Percentiles rank a stretch among this genome's conserved stretches.
Conservation (phyloP, 2,329 filamentous ascomycete species). For the Hypoxylon sp. region DNA sequence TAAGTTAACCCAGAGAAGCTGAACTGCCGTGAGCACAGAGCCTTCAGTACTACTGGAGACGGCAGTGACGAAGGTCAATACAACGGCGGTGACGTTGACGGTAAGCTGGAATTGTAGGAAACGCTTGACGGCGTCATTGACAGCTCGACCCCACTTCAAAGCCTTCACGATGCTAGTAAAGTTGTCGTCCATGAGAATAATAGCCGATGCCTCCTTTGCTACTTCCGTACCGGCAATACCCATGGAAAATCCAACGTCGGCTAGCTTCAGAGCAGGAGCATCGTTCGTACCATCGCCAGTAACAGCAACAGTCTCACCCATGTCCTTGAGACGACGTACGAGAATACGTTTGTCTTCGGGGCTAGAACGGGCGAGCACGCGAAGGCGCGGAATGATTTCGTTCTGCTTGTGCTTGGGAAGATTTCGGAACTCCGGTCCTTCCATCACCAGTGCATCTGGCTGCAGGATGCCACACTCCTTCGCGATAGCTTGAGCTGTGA, state of each 20-base stretch:
- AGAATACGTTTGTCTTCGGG: conserved; percentile 83
- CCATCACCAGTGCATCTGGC: conserved; percentile 78
- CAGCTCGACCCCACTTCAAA: conserved; percentile 83
- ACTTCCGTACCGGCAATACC: conserved; percentile 87
- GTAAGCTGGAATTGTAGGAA: conserved; percentile 85
- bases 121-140: conserved; percentile 83
- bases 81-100: conserved; percentile 92
- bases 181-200: conserved; percentile 90
- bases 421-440: conserved; percentile 83
- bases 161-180: conserved; percentile 90
- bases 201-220: conserved; percentile 86
- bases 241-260: conserved; percentile 89
- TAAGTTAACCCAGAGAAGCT: conserved; percentile 95
- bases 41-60: conserved; percentile 77
- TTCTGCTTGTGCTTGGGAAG: conserved; percentile 75
- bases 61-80: conserved; percentile 89
- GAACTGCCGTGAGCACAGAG: conserved; percentile 88
- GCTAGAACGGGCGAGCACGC: conserved; percentile 80
- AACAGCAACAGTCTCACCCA: conserved; percentile 83
- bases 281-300: conserved; percentile 90
- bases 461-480: conserved; percentile 83
- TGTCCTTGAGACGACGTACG: conserved; percentile 78
- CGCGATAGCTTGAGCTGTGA: conserved; percentile 84
- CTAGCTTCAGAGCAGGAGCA: conserved; percentile 83
- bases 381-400: conserved; percentile 76